Conservation (phyloP, 75 land plant species). For the Isoetes taiwanensis region DNA sequence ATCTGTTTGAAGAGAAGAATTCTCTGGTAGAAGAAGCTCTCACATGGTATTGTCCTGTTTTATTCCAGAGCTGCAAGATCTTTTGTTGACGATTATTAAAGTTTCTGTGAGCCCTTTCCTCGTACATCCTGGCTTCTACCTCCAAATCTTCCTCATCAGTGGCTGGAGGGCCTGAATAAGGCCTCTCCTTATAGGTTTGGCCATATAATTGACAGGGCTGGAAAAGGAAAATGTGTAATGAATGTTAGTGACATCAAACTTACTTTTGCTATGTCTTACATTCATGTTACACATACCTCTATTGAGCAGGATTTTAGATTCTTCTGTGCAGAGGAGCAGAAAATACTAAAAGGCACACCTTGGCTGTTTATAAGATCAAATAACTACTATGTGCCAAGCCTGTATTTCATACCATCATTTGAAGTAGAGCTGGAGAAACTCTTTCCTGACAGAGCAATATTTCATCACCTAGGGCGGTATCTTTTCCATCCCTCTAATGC, state of each 20-base stretch:
- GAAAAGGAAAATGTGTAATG: too few species aligned
- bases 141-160: constrained; percentile 25
- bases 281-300: constrained; percentile 52
- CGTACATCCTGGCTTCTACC: constrained; percentile 55
- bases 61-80: too few species aligned
- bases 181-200: constrained; percentile 42
- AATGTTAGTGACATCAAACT: too few species aligned
- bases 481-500: constrained; percentile 62
- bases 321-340: constrained; percentile 71
- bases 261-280: too few species aligned
- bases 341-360: constrained; percentile 23
- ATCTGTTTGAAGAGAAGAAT: constrained; percentile 59
- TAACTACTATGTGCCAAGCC: constrained; percentile 67
- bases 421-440: constrained; percentile 40
- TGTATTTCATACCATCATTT: constrained; percentile 39
- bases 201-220: constrained; percentile 32
- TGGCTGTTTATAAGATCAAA: constrained; percentile 63
- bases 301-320: constrained; percentile 50
- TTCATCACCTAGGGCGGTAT: constrained; percentile 70
- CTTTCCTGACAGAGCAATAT: constrained; percentile 58
- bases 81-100: too few species aligned
- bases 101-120: constrained; percentile 92
- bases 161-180: constrained; percentile 17
- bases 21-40: constrained; percentile 56
- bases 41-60: too few species aligned